These are phyloP conservation scores for Pseudogymnoascus sp. DNA, from an alignment of 2,329 filamentous ascomycete species.

Conservation along the genomic window DNA sequence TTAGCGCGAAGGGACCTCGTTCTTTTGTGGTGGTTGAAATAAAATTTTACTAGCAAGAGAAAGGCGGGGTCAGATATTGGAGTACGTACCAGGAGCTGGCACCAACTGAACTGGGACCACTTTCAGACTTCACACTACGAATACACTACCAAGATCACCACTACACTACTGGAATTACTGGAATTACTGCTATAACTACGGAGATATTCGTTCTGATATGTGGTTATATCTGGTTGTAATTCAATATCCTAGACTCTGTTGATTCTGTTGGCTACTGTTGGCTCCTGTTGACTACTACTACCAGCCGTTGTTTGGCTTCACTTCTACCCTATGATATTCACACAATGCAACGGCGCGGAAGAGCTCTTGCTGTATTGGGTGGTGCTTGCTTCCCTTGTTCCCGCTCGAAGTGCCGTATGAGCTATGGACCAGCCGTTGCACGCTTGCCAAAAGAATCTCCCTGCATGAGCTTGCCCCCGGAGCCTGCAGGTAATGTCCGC, in stretches of 20 bases:
- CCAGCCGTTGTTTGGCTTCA: not conserved
- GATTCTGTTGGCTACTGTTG: not conserved
- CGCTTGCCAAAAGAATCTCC: not conserved
- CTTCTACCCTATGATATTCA: not conserved
- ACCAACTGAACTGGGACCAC: not conserved
- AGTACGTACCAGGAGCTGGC: constrained; percentile 1
- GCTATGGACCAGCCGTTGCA: not conserved
- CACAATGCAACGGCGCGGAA: not conserved
- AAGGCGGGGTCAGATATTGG: constrained; percentile 6
- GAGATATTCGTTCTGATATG: not conserved
- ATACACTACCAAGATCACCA: not conserved
- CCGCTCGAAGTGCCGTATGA: not conserved
- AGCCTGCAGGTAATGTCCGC: not conserved
- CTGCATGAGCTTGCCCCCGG: constrained; percentile 6
- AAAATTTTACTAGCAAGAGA: constrained; percentile 6
- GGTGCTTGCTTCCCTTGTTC: constrained; percentile 1
- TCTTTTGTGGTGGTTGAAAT: constrained; percentile 7
- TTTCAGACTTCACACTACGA: not conserved
- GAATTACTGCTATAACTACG: not conserved
- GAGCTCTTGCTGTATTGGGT: not conserved
- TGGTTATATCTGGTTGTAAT: not conserved
- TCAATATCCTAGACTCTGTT: not conserved
- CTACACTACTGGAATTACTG: not conserved
- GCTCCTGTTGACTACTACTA: no score
- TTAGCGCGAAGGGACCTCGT: constrained; percentile 7